phyloP scores from a whole-genome alignment of 371 early-diverging fungal species.

The Rhizomucor miehei region DNA sequence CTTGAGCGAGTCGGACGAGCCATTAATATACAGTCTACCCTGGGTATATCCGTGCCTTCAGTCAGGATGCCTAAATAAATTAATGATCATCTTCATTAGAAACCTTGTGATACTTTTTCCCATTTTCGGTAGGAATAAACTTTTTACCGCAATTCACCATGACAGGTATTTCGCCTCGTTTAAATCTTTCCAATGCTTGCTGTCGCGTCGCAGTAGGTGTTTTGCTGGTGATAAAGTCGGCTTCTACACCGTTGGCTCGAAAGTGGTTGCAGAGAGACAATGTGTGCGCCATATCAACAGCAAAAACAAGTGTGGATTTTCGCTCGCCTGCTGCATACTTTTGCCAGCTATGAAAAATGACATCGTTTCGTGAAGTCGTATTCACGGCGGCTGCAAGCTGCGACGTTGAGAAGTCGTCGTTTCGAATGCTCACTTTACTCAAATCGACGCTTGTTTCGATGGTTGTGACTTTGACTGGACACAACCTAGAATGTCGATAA shows the following conservation, averaged over 20 bases:
- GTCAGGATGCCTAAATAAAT: slow-evolving; percentile 61
- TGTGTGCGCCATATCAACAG: slow-evolving; percentile 79
- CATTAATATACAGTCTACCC: slow-evolving; percentile 85
- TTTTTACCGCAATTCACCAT: slow-evolving; percentile 82
- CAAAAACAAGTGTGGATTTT: slow-evolving; percentile 82
- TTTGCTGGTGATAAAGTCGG: slow-evolving; percentile 63
- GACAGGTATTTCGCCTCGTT: slow-evolving; percentile 67
- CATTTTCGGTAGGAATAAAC: not conserved
- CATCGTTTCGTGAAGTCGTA: slow-evolving; percentile 58
- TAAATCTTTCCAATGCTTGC: slow-evolving; percentile 58
- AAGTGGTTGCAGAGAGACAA: slow-evolving; percentile 59
- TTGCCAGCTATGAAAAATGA: slow-evolving; percentile 66
- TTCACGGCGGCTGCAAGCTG: slow-evolving; percentile 70
- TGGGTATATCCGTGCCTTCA: slow-evolving; percentile 89
- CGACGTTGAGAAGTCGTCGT: slow-evolving; percentile 62
- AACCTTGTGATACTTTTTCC: not conserved
- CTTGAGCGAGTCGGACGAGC: slow-evolving; percentile 83
- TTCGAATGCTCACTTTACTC: slow-evolving; percentile 36
- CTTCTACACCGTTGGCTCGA: slow-evolving; percentile 53
- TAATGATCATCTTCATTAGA: too few relatives aligned
- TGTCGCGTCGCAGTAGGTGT: slow-evolving; percentile 55
- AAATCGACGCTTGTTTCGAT: slow-evolving; percentile 64
- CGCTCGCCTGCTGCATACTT: slow-evolving; percentile 48
- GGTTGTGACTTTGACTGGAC: slow-evolving; percentile 62
- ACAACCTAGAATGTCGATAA: slow-evolving; percentile 47